phyloP scores from a whole-genome alignment of 73 alveolate species.

The Loxodes magnus region DNA sequence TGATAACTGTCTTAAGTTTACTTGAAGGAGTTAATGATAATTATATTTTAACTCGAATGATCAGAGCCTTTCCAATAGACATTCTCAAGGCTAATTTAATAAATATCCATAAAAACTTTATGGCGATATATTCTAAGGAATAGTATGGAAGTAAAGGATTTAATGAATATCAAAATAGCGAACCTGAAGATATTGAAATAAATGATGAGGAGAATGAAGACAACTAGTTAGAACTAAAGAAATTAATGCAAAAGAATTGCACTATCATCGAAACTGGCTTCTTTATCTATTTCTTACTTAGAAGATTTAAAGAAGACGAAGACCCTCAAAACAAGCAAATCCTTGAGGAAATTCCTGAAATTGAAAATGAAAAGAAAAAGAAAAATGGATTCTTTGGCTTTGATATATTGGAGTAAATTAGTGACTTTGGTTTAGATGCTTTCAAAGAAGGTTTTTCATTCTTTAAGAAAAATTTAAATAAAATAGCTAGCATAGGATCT shows the following conservation, averaged over 20 bases:
- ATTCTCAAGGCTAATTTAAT: constrained; percentile 24
- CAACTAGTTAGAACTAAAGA: no score
- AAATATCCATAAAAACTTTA: constrained; percentile 22
- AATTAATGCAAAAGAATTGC: constrained; percentile 8
- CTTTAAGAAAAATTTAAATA: no score
- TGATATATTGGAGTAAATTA: no score
- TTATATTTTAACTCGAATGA: constrained; percentile 29
- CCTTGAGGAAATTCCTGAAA: constrained; percentile 10
- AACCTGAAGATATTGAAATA: background rate
- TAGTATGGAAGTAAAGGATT: constrained; percentile 17
- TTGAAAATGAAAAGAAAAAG: constrained; percentile 14
- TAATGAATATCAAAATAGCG: constrained; percentile 13
- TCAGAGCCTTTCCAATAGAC: constrained; percentile 29
- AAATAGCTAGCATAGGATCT: no score
- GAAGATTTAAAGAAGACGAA: constrained; percentile 23
- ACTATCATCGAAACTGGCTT: constrained; percentile 40
- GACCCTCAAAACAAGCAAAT: constrained; percentile 20
- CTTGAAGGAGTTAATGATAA: constrained; percentile 32
- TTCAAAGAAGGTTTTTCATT: no score
- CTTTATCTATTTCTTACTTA: constrained; percentile 18
- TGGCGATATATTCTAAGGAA: constrained; percentile 7
- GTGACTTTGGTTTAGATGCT: no score
- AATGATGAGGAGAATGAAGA: no score
- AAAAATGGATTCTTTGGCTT: no score
- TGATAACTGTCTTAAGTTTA: constrained; percentile 29